Conservation (phyloP, 2,329 filamentous ascomycete species). For the Trichoderma afroharzianum region DNA sequence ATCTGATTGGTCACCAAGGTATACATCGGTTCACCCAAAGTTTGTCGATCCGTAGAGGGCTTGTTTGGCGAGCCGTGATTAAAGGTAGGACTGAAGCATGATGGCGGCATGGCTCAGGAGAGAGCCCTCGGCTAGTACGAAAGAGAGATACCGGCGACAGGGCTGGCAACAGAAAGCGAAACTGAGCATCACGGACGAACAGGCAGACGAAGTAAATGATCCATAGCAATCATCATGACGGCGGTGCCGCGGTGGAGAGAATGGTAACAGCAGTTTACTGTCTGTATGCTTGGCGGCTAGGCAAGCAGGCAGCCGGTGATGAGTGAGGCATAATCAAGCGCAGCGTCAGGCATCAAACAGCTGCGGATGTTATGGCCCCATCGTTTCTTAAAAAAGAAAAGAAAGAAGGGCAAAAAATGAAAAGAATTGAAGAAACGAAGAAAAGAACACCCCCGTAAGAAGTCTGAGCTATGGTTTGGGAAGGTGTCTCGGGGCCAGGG, state of each 20-base stretch:
- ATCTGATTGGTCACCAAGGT: constrained; percentile 1
- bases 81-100: background rate
- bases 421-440: background rate
- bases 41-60: constrained; percentile 1
- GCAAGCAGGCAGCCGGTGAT: background rate
- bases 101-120: background rate
- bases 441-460: background rate
- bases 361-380: background rate
- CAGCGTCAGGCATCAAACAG: constrained; percentile 8
- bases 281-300: constrained; percentile 3
- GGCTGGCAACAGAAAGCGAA: background rate
- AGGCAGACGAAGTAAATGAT: background rate
- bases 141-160: background rate
- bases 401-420: background rate
- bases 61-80: background rate
- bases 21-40: background rate
- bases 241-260: background rate
- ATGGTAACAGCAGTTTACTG: background rate
- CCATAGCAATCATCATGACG: background rate
- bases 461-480: background rate
- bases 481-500: background rate
- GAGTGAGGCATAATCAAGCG: constrained; percentile 5
- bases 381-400: background rate
- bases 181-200: background rate
- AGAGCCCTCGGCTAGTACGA: background rate